Base-by-base conservation (phyloP, 2,329 filamentous ascomycete species). In the Aspergillus terreus region DNA sequence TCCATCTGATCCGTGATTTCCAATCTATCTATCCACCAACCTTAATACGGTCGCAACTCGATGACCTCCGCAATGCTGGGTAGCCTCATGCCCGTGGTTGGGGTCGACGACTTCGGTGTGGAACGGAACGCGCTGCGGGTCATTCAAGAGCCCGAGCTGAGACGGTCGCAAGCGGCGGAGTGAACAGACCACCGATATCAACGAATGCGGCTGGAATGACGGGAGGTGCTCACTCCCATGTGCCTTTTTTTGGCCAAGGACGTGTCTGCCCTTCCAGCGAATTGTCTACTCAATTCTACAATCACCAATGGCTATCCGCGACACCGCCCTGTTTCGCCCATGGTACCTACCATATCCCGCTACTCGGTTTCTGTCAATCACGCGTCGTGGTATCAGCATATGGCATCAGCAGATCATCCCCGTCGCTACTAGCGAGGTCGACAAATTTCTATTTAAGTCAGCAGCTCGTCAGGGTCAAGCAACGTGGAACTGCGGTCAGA, bases 91-190 rank as follows among this genome's bases (percentile, higher is more conserved):
- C 4, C 35, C 19, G 9, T 46, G 19, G 42, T 44, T 32, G 4
- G 51, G 38, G 43, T 52, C 27, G 27, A 44, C 46, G 40, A 50
- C 43, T 35, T 41, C 23, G 7, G 14, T 38, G 38, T 49, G 47
- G 54, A 38, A 25, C 41, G 40, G 41, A 33, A 32, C 41, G 25
- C 46, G 45, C 33, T 49, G 44, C 30, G 47, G 35, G 43, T 42
- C 43, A 30, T 6, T 33, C 10, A 32, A 49, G 36, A 41, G 40
- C 25, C 15, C 21, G 36, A 35, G 35, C 46, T 40, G 41, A 27
- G 47, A 55, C 59, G 59, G 56, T 59, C 58, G 58, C 59, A 60
- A 58, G 51, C 51, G 27, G 27, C 27, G 53, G 49, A 47, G 43
- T 19, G 46, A 47, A 53, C 46, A 48, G 35, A 36, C n/a, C 27